These are phyloP conservation scores for Aspergillus ibericus DNA, from an alignment of 2,329 filamentous ascomycete species.

Conservation along the genomic window DNA sequence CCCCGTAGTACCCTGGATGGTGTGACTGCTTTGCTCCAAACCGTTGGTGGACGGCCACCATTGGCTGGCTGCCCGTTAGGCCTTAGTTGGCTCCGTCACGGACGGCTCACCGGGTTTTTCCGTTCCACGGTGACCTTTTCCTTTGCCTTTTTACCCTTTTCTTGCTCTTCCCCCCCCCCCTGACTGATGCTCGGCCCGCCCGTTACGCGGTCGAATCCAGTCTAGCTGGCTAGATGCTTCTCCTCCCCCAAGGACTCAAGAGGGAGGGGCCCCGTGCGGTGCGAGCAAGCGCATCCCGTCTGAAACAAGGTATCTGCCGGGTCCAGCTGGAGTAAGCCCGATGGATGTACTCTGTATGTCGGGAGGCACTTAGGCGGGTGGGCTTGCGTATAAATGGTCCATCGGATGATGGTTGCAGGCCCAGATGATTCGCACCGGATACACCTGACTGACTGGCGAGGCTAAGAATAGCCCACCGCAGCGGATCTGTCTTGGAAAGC, in stretches of 20 bases:
- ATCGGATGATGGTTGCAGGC: not conserved
- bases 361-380: not conserved
- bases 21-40: constrained; percentile 3
- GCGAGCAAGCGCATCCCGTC: not conserved
- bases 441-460: not conserved
- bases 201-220: not conserved
- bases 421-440: not conserved
- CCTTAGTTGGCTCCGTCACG: too few species aligned
- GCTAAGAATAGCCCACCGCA: not conserved
- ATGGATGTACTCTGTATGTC: not conserved
- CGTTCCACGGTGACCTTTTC: not conserved
- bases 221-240: not conserved
- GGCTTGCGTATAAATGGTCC: not conserved
- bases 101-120: not conserved
- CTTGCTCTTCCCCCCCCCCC: not conserved
- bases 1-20: not conserved
- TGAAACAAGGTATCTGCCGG: not conserved
- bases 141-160: too few species aligned
- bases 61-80: not conserved
- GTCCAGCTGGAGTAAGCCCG: not conserved
- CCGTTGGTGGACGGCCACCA: constrained; percentile 2
- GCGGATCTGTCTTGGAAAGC: constrained; percentile 2
- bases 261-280: not conserved
- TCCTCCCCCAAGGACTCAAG: not conserved
- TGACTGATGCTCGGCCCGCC: not conserved